A percentile compares a stretch with the other conserved stretches of the same genome.
Evolutionary conservation across 495 filamentous ascomycete species (phyloP).

Genomic region (Viridothelium virens): DNA sequence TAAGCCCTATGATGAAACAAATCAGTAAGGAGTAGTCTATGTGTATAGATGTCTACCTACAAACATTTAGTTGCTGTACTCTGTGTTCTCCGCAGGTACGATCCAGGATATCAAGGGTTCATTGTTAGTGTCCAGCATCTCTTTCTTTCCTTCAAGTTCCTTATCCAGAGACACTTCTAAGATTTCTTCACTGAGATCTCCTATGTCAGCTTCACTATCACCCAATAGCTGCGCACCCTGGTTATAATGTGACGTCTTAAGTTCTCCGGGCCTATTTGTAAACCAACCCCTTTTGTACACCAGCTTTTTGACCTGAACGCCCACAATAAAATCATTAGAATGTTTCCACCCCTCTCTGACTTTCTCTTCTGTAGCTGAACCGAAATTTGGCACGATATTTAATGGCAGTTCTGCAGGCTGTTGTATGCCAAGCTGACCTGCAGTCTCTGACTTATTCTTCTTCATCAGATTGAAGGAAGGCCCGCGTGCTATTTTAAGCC

Average conservation of each 20-base stretch:
- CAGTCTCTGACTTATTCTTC: not conserved
- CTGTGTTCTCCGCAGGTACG: not conserved
- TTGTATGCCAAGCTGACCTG: not conserved
- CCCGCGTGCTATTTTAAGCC: not conserved
- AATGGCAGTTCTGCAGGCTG: not conserved
- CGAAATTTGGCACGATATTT: not conserved
- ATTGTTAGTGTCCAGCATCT: not conserved
- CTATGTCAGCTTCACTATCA: not conserved
- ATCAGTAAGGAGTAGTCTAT: not conserved
- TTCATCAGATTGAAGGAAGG: not conserved
- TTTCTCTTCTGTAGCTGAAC: not conserved
- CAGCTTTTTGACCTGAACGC: not conserved
- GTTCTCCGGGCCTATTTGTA: not conserved
- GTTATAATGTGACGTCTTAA: not conserved
- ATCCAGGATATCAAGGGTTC: not conserved
- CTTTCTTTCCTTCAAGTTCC: not conserved
- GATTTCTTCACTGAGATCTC: not conserved
- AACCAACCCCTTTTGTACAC: not conserved
- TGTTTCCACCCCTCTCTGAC: not conserved
- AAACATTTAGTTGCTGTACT: not conserved
- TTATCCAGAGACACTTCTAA: not conserved
- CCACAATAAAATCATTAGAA: not conserved
- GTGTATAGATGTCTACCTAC: not conserved
- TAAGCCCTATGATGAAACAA: not conserved
- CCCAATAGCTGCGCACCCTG: not conserved